Base-by-base conservation (phyloP, 2,329 filamentous ascomycete genomes). In the Aspergillus sp. region DNA sequence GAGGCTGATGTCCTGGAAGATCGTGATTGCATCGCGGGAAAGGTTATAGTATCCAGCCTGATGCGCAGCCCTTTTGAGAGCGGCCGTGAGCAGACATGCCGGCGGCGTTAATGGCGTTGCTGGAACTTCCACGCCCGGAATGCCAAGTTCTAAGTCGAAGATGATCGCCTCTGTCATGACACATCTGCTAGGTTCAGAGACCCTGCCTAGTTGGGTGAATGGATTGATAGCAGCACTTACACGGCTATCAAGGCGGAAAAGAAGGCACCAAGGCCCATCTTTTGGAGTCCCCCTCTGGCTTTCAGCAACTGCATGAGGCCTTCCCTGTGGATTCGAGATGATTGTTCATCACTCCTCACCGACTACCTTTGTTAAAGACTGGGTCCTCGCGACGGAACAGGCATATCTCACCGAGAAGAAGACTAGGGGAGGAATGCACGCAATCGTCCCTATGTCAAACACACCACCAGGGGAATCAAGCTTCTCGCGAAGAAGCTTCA, bases 121-220 rank as follows among this genome's bases (percentile, higher is more conserved):
- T 14, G 45, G 45, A 17, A 52, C 45, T 2, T 52, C 45, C 13
- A 52, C 26, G 9, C 30, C 30, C 8, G 50, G 50, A 7, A 52
- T 52, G 22, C 42, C 50, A 8, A 52, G 41, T 17, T 45, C 30
- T 2, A 45, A 40, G 14, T 49, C 50, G 19, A 45, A 38, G 13
- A 52, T 41, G n/a, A 52, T 46, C n/a, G 50, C 50, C 44, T 49
- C 50, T 16, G 50, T 49, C 26, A 52, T 14, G 40, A 49, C 46
- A 16, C 50, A 52, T n/a, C 50, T 52, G 48, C 11, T 17, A 4
- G 6, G 6, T 6, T 42, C n/a, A 19, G 6, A 20, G 16, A 8
- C 19, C 13, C 14, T 42, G 17, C 16, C 3, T 3, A 42, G 6
- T 20, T 42, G 19, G 10, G 38, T 7, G 38, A 6, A 17, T 9